Evolutionary conservation across 2,329 filamentous ascomycete genomes (phyloP), one percentile per base, ranked within the genome.

Genomic region (Lasiodiplodia gonubiensis): DNA sequence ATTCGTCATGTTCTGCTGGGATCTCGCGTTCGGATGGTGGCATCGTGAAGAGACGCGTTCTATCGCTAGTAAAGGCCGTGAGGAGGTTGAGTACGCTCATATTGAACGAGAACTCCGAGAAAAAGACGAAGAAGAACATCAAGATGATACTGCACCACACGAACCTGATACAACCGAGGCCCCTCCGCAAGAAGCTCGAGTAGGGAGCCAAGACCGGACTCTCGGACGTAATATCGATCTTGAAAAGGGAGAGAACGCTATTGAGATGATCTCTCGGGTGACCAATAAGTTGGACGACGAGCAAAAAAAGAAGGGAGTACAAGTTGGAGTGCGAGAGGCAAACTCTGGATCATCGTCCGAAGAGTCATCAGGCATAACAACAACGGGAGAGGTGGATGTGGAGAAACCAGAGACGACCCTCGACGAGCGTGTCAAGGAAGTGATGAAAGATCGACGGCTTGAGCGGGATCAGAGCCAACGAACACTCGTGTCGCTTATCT

Each of bases 291-390:
- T 10, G 10, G 0, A 30, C 8, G 30, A 30, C 10, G 30, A 8
- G 1, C 0, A 30, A 0, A 1, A 0, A 8, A 30, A 30, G 0
- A 8, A 2, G 2, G 30, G 30, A 1, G 8, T 30, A 1, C 30
- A 30, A 30, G 1, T 30, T 30, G 8, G 10, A 30, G 30, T 1
- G 30, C 30, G 30, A 30, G 30, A 1, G 10, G 2, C 30, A 10
- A 30, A 30, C 1, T 30, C 30, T 30, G 30, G 30, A 30, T 30
- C 30, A 30, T 30, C 30, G 1, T 30, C 30, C n/a, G n/a, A n/a
- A 4, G 30, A 30, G 30, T 30, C 30, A 30, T 30, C 30, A 3
- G 30, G 30, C 7, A 30, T 8, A 3, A 30, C 30, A 30, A 8
- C 6, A 30, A 8, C 8, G 30, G 30, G 8, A 8, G 6, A 30